Base-by-base conservation (phyloP, 805 yeast species). In the Yarrowia keelungensis region DNA sequence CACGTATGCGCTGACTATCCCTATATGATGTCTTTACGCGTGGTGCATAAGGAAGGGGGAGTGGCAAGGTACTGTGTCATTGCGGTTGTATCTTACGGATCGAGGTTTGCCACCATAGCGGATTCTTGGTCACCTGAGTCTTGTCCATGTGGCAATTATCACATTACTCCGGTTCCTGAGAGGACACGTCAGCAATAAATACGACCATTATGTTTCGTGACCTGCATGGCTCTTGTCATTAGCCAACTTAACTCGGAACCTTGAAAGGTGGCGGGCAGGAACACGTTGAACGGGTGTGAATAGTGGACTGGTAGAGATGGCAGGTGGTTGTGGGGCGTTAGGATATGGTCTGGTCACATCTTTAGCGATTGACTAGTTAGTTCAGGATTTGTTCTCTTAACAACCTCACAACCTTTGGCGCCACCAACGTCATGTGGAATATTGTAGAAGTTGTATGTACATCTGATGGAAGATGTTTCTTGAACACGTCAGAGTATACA, bases 181-280 rank as follows among this genome's bases (percentile, higher is more conserved):
- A 36, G 56, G 59, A 19, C 59, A 53, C 59, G 59, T 53, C 59
- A 53, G 5, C 56, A 16, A 9, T 16, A 16, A 51, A 51, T 51
- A 51, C 56, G 56, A 51, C 56, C 56, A 51, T 51, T 51, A 36
- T 16, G 42, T 51, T 51, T 51, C 56, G 56, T 36, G 56, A 53
- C 59, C 59, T 53, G 59, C 59, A 53, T 53, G 35, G 45, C 14
- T 35, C n/a, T 51, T 35, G 56, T 51, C 56, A 35, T 51, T 35
- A 51, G 42, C 26, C 56, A 51, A 51, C 56, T 16, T 36, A 32
- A 51, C 59, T 53, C 45, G 35, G 35, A 53, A 53, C 59, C 59
- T 53, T 16, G 43, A n/a, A 11, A 4, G 45, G 59, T 39, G 59
- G 58, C 58, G 58, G 43, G 59, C 59, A 53, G 45, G 59, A 53